Percentiles rank a stretch among this genome's conserved stretches.
phyloP scores from a whole-genome alignment of 225 moss, liverwort and hornwort genomes.

The Sphagnum tenellum region DNA sequence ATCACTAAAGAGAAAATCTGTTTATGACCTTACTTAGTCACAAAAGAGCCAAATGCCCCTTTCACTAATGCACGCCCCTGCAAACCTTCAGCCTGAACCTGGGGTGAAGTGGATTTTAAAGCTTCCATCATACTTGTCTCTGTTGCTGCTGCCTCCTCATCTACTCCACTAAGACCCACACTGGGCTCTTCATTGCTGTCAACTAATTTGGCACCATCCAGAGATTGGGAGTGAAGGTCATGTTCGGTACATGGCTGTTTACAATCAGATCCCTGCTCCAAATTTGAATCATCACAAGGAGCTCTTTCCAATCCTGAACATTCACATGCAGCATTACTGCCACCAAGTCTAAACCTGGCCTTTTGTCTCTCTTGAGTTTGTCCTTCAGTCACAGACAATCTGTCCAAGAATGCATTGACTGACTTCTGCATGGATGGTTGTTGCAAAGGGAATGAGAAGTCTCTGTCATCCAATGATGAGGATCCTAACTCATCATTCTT shows the following conservation, averaged over 20 bases:
- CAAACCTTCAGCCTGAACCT: slow-evolving; percentile 29
- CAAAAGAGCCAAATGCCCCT: slow-evolving; percentile 57
- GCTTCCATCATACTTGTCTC: slow-evolving; percentile 34
- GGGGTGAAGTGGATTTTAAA: slow-evolving; percentile 24
- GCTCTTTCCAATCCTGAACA: slow-evolving; percentile 16
- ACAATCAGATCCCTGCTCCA: slow-evolving; percentile 10
- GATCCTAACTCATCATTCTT: slow-evolving; percentile 51
- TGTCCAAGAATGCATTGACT: slow-evolving; percentile 23
- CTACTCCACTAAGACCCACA: slow-evolving; percentile 16
- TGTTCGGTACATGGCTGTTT: neutral
- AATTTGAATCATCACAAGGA: slow-evolving; percentile 28
- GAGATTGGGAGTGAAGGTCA: neutral
- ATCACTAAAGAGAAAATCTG: too few relatives aligned
- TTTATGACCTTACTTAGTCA: neutral
- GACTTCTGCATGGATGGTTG: slow-evolving; percentile 37
- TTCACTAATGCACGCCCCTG: slow-evolving; percentile 37
- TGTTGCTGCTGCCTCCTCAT: slow-evolving; percentile 18
- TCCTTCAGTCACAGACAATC: slow-evolving; percentile 19
- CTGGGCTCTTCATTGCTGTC: slow-evolving; percentile 6
- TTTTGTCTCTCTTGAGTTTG: slow-evolving; percentile 16
- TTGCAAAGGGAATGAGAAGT: slow-evolving; percentile 30
- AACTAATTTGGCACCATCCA: slow-evolving; percentile 3
- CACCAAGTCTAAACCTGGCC: slow-evolving; percentile 15
- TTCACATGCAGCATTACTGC: slow-evolving; percentile 15
- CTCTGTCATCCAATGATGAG: slow-evolving; percentile 42